Base-by-base conservation (phyloP, 352 stramenopile species). In the Globisporangium spiculum region DNA sequence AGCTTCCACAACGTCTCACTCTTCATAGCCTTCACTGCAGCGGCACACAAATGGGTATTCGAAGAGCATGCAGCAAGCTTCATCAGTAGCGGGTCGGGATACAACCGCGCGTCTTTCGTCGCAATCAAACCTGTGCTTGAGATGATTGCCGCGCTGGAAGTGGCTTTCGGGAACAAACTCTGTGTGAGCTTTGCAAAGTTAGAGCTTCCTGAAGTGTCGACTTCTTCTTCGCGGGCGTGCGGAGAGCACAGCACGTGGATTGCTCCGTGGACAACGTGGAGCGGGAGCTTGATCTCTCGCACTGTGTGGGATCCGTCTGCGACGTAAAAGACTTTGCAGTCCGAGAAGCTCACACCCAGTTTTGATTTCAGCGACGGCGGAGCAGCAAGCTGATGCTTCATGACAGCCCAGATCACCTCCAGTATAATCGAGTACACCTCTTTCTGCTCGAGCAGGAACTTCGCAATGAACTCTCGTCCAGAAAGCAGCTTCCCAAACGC, bases 291-390 rank as follows among this genome's bases (percentile, higher is more conserved):
- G 52, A 94, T 90, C 63, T 94, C 86, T n/a, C 81, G 81, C 9
- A 93, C 84, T 5, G 72, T 84, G 18, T 80, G 81, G 0, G 83
- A 75, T 16, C 75, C 74, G 24, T 94, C 86, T 1, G 72, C 82
- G 53, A 91, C 83, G 67, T 94, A 90, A 72, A 93, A 89, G 5
- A 92, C 83, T 66, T 92, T 91, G 71, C 85, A 92, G 58, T 94
- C 82, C 12, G 86, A 83, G 65, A 94, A 83, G 52, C 81, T 81
- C 30, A 89, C 81, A 4, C 79, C 75, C 24, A 67, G 75, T 0
- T 71, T 83, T 18, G 81, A 71, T 60, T 87, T 87, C n/a, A 85
- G 69, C 26, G 88, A 81, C 5, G 81, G 60, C 18, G 83, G 71
- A n/a, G 77, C 72, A 20, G 76, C 71, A 7, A 94, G 65, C 60